Evolutionary conservation across 139 green algal genomes (phyloP).

Genomic region (Axilococcus clingmanii): DNA sequence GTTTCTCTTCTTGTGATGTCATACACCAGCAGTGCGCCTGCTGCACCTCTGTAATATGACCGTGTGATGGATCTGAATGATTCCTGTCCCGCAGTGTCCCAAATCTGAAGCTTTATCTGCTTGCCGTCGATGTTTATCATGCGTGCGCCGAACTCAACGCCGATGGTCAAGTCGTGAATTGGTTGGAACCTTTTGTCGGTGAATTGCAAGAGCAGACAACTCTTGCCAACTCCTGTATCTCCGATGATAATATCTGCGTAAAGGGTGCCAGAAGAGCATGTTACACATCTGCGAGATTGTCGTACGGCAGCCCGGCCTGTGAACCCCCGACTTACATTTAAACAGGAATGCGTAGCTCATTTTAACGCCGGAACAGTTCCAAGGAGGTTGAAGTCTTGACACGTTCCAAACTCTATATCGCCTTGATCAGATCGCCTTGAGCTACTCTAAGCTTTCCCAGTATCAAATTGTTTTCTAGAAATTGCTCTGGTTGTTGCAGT

Average conservation of each 20-base stretch:
- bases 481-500: too few species aligned
- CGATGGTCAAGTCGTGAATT: constrained; percentile 68
- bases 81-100: constrained; percentile 94
- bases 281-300: too few species aligned
- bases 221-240: constrained; percentile 93
- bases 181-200: constrained; percentile 95
- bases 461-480: too few species aligned
- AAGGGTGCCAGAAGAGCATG: constrained; percentile 6
- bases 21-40: constrained; percentile 97
- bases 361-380: too few species aligned
- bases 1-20: constrained; percentile 98
- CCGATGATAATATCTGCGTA: constrained; percentile 99
- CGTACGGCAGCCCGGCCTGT: constrained; percentile 2
- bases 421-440: too few species aligned
- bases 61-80: constrained; percentile 95
- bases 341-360: constrained; percentile 39
- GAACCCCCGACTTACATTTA: constrained; percentile 17
- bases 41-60: constrained; percentile 97
- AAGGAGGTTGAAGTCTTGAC: too few species aligned
- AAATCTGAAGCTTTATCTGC: constrained; percentile 98
- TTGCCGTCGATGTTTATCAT: constrained; percentile 99
- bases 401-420: too few species aligned
- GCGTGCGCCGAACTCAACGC: constrained; percentile 57
- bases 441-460: too few species aligned
- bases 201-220: constrained; percentile 98